phyloP scores from a whole-genome alignment of 371 early-diverging fungal species.

The Globomyces sp. region DNA sequence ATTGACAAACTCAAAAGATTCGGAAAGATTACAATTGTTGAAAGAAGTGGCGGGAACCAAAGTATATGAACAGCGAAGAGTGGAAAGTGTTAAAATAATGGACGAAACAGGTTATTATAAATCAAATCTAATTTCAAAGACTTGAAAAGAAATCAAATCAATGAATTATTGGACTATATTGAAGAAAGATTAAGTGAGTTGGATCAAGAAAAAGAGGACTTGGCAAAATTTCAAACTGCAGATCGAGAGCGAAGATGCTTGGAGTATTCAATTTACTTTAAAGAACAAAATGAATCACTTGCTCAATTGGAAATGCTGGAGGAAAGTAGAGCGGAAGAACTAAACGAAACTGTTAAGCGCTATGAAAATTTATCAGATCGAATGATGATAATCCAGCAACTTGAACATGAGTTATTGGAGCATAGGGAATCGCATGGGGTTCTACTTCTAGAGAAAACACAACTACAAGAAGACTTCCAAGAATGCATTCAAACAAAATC shows the following conservation, averaged over 20 bases:
- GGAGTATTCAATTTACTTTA: conserved; percentile 88
- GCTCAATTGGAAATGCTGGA: conserved; percentile 68
- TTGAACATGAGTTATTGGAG: conserved; percentile 36
- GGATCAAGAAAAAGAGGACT: conserved; percentile 91
- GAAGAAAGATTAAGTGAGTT: conserved; percentile 86
- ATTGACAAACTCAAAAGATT: conserved; percentile 91
- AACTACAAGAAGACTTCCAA: conserved; percentile 39
- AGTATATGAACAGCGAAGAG: conserved; percentile 95
- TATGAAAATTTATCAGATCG: conserved; percentile 21
- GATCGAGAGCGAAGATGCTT: conserved; percentile 84
- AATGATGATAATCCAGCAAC: conserved; percentile 19
- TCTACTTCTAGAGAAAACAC: conserved; percentile 32
- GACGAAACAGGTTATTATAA: conserved; percentile 60
- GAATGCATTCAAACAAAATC: conserved; percentile 37
- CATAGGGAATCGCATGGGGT: conserved; percentile 21
- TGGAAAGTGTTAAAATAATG: conserved; percentile 87
- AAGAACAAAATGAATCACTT: conserved; percentile 80
- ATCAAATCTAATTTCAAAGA: conserved; percentile 44
- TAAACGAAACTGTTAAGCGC: conserved; percentile 30
- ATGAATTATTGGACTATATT: conserved; percentile 82
- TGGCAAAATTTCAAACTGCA: conserved; percentile 78
- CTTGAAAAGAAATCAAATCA: conserved; percentile 84
- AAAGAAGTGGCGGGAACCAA: conserved; percentile 98
- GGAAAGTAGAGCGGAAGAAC: conserved; percentile 32
- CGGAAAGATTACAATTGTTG: conserved; percentile 85